Evolutionary conservation across 2,329 filamentous ascomycete genomes (phyloP).

Genomic region (Arthroderma uncinatum): DNA sequence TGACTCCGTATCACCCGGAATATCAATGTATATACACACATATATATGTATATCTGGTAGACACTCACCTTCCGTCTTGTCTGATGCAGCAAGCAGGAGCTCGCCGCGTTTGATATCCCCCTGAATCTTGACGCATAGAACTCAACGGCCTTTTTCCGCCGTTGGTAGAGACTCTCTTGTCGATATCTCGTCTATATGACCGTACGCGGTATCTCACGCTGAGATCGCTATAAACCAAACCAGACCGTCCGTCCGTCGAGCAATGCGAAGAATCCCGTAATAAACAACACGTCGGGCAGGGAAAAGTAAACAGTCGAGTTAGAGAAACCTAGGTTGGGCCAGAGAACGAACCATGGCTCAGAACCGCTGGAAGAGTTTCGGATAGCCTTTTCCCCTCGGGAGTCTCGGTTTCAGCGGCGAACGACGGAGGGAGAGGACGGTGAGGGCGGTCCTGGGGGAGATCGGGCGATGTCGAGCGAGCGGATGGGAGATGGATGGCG

Average conservation of each 20-base stretch:
- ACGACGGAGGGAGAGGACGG: neutral
- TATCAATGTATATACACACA: neutral
- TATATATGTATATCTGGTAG: too few relatives aligned
- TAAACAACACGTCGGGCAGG: too few relatives aligned
- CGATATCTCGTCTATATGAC: neutral
- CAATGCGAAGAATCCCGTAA: too few relatives aligned
- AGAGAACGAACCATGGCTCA: conserved; percentile 27
- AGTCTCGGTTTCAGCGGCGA: neutral
- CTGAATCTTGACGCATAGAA: conserved; percentile 39
- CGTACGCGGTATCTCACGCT: neutral
- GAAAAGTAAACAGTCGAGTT: conserved; percentile 18
- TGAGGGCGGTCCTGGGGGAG: neutral
- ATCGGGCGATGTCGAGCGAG: too few relatives aligned
- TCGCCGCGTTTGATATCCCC: conserved; percentile 36
- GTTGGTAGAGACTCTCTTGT: conserved; percentile 4
- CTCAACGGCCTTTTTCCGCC: conserved; percentile 19
- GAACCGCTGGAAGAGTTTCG: conserved; percentile 13
- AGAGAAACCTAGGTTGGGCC: conserved; percentile 24
- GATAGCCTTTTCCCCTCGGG: neutral
- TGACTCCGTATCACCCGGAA: too few relatives aligned
- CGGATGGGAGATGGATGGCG: too few relatives aligned
- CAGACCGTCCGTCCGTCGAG: too few relatives aligned
- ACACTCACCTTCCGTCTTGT: conserved; percentile 37
- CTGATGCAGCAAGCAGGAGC: conserved; percentile 39
- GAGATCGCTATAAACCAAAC: neutral